Percentiles rank a stretch among this genome's conserved stretches.
Conservation (phyloP, 371 early-diverging fungal genomes). For the Syncephalastrum sp. region DNA sequence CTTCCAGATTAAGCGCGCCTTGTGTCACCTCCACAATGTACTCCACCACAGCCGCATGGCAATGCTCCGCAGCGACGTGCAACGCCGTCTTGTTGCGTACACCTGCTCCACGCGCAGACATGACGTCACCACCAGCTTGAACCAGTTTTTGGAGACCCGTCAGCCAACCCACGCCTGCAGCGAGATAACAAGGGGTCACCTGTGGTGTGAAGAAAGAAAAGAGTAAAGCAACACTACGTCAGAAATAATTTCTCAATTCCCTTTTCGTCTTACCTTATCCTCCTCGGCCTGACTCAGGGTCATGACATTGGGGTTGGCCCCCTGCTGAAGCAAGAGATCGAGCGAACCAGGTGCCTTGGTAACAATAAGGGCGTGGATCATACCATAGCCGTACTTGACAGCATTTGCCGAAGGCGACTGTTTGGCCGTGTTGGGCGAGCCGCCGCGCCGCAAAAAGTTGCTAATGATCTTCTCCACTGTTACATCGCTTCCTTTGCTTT, state of each 20-base stretch:
- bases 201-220: slow-evolving; percentile 6
- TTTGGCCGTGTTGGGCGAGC: slow-evolving; percentile 50
- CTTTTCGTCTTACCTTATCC: slow-evolving; percentile 29
- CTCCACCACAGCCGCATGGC: slow-evolving; percentile 36
- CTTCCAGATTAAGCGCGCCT: slow-evolving; percentile 34
- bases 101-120: slow-evolving; percentile 40
- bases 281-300: slow-evolving; percentile 35
- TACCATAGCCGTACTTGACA: slow-evolving; percentile 48
- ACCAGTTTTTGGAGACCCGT: slow-evolving; percentile 38
- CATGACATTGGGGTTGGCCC: slow-evolving; percentile 42
- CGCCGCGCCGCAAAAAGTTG: slow-evolving; percentile 42
- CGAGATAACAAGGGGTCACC: slow-evolving; percentile 47
- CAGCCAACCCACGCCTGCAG: slow-evolving; percentile 43
- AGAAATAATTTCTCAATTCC: background rate
- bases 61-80: slow-evolving; percentile 43
- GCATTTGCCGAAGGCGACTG: slow-evolving; percentile 27
- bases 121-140: slow-evolving; percentile 39
- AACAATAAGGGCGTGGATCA: slow-evolving; percentile 47
- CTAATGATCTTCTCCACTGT: slow-evolving; percentile 46
- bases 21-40: slow-evolving; percentile 39
- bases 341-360: slow-evolving; percentile 31
- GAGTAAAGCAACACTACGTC: background rate
- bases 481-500: slow-evolving; percentile 34
- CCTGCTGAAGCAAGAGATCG: slow-evolving; percentile 41
- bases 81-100: slow-evolving; percentile 37